phyloP scores from a whole-genome alignment of 2,329 filamentous ascomycete genomes.

The Phialocephala subalpina region DNA sequence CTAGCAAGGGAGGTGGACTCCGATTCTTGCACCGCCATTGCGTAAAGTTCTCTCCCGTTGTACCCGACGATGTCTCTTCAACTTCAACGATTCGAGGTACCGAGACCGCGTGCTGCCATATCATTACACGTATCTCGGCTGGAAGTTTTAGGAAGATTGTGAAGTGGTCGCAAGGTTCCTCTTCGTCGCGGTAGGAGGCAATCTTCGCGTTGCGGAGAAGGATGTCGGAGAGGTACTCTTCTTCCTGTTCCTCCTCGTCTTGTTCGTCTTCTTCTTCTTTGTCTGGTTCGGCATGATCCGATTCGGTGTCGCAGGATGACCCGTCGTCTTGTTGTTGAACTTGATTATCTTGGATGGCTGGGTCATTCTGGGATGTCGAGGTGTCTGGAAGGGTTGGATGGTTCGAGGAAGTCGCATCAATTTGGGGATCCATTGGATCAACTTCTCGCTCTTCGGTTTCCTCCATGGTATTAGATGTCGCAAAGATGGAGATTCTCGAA shows the following conservation, averaged over 20 bases:
- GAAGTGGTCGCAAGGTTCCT: neutral
- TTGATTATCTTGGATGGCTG: neutral
- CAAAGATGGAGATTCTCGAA: no score
- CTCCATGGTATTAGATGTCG: no score
- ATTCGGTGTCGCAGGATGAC: no score
- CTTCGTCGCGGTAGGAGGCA: neutral
- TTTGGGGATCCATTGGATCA: no score
- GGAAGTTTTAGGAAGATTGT: neutral
- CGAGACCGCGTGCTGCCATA: neutral
- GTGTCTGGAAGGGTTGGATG: no score
- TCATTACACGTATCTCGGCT: neutral
- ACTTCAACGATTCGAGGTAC: neutral
- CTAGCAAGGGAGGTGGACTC: neutral
- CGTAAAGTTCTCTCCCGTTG: neutral
- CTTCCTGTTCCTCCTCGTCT: neutral
- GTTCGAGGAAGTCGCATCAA: no score
- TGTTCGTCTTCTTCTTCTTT: neutral
- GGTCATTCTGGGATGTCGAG: no score
- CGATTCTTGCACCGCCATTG: neutral
- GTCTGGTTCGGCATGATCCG: neutral
- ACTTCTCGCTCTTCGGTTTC: no score
- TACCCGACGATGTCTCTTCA: neutral
- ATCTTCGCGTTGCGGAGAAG: neutral
- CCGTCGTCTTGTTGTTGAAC: neutral
- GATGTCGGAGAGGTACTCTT: neutral